Evolutionary conservation across 2,329 filamentous ascomycete species (phyloP).

Genomic region (Pseudofabraea citricarpa): DNA sequence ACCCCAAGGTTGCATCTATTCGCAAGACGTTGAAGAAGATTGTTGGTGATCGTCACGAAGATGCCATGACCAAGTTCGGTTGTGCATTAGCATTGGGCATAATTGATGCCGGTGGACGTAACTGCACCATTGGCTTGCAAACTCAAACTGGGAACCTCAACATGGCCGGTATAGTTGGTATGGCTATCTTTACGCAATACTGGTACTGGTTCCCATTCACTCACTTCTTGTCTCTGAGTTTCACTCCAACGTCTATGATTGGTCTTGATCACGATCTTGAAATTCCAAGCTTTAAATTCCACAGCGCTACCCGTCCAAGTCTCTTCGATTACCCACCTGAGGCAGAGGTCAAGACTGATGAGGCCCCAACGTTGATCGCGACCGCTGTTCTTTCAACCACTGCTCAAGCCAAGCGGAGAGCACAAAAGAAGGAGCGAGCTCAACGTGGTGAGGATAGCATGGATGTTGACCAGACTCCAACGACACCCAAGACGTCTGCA

Average conservation of each 20-base stretch:
- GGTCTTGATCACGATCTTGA: conserved; percentile 91
- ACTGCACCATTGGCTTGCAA: conserved; percentile 96
- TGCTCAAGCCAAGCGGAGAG: conserved; percentile 90
- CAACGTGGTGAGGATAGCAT: conserved; percentile 81
- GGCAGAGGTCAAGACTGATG: conserved; percentile 90
- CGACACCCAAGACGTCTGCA: conserved; percentile 59
- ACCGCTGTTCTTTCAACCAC: conserved; percentile 96
- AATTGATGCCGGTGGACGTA: conserved; percentile 94
- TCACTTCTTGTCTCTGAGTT: conserved; percentile 92
- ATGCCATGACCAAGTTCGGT: conserved; percentile 99
- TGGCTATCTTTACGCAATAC: conserved; percentile 98
- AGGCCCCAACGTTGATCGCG: conserved; percentile 88
- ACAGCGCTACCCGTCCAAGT: conserved; percentile 90
- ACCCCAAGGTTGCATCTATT: conserved; percentile 87
- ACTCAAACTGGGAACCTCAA: conserved; percentile 98
- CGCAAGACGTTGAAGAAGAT: conserved; percentile 94
- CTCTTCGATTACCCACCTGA: conserved; percentile 98
- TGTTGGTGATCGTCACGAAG: conserved; percentile 89
- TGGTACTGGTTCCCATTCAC: conserved; percentile 99
- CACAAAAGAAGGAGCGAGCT: conserved; percentile 89
- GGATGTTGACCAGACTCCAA: conserved; percentile 81
- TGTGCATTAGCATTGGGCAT: conserved; percentile 92
- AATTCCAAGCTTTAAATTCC: conserved; percentile 90
- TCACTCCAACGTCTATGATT: conserved; percentile 95
- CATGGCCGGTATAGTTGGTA: conserved; percentile 96